These are phyloP conservation scores for Asterophora lycoperdoides DNA, from an alignment of 768 basidiomycete species.

Conservation along the genomic window DNA sequence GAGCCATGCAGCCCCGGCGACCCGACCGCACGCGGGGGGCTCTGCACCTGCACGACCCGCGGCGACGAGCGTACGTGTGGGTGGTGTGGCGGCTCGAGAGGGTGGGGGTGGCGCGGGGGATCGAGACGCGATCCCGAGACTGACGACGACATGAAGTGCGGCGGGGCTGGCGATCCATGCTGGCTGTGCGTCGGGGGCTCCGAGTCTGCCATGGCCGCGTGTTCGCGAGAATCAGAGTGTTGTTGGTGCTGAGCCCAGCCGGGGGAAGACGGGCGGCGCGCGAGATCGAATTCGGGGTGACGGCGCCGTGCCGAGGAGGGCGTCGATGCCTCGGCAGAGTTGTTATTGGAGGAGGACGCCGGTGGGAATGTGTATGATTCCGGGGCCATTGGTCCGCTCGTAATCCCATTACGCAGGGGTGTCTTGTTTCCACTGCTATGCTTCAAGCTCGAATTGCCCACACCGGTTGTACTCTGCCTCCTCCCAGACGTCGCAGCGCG, in stretches of 20 bases:
- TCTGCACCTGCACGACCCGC: conserved; percentile 23
- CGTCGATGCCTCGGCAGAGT: neutral
- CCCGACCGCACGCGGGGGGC: conserved; percentile 28
- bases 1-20: conserved; percentile 17
- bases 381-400: conserved; percentile 24
- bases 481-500: conserved; percentile 26
- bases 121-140: conserved; percentile 49
- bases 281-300: conserved; percentile 26
- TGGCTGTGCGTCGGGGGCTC: conserved; percentile 20
- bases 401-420: conserved; percentile 35
- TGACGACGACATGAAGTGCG: conserved; percentile 42
- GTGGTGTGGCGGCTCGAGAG: conserved; percentile 24
- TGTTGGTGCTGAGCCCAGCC: conserved; percentile 26
- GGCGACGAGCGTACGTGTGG: conserved; percentile 11
- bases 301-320: conserved; percentile 24
- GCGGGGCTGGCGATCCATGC: conserved; percentile 40
- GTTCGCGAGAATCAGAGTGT: conserved; percentile 28
- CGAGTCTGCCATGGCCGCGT: conserved; percentile 29
- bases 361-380: conserved; percentile 49
- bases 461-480: conserved; percentile 20
- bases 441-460: neutral
- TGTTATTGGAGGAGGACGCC: neutral
- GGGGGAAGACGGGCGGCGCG: conserved; percentile 37
- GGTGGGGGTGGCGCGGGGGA: conserved; percentile 31
- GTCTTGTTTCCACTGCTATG: conserved; percentile 28